Evolutionary conservation across 805 yeast genomes (phyloP).

Genomic region (Metschnikowia continentalis): DNA sequence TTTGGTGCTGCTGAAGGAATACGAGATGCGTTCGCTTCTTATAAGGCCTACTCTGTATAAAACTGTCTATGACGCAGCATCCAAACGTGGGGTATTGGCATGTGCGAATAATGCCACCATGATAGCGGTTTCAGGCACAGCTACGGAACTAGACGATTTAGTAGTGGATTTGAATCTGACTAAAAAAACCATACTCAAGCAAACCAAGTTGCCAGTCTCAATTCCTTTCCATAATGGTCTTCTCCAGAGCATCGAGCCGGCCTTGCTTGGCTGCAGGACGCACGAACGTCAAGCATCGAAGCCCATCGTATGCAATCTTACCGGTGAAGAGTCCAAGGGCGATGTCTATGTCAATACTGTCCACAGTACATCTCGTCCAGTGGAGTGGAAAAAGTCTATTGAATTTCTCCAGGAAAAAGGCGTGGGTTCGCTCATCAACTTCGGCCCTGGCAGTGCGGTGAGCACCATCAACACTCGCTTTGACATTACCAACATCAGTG

Average conservation of each 20-base stretch:
- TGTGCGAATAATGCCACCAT: conserved; percentile 43
- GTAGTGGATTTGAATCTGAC: conserved; percentile 16
- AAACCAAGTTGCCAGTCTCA: conserved; percentile 37
- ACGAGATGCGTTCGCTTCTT: conserved; percentile 35
- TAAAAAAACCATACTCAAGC: conserved; percentile 21
- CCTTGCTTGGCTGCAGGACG: conserved; percentile 21
- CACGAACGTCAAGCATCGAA: conserved; percentile 7
- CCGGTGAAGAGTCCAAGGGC: conserved; percentile 24
- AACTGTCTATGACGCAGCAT: conserved; percentile 17
- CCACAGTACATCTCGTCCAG: conserved; percentile 41
- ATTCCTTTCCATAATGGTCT: conserved; percentile 50
- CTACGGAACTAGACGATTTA: conserved; percentile 20
- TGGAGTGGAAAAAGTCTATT: conserved; percentile 38
- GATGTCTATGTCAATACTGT: conserved; percentile 31
- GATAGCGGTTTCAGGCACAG: conserved; percentile 43
- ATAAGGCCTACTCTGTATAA: conserved; percentile 24
- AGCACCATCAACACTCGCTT: conserved; percentile 19
- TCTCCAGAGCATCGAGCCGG: conserved; percentile 35
- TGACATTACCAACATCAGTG: conserved; percentile 8
- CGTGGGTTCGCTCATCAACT: conserved; percentile 22
- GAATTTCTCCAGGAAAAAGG: conserved; percentile 17
- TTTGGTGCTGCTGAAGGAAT: not conserved
- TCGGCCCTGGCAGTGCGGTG: conserved; percentile 41
- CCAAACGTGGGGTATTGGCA: conserved; percentile 35
- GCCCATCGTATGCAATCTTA: conserved; percentile 38